phyloP scores from a whole-genome alignment of 257 asterid species.

The Nicotiana paniculata region DNA sequence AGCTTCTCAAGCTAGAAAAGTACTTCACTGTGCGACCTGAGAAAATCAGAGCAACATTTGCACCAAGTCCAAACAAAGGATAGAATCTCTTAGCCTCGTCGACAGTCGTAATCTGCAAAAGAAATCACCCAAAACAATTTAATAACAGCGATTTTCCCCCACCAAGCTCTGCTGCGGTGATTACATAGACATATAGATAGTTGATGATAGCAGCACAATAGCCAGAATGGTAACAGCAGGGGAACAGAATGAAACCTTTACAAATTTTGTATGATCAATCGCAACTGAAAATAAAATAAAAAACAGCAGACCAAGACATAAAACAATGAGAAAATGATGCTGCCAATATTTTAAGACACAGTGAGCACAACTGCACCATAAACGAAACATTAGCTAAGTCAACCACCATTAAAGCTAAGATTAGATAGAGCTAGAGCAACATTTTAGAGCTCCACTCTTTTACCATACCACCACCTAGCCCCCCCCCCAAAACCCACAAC shows the following conservation, averaged over 20 bases:
- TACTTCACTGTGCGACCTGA: constrained; percentile 97
- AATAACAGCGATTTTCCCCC: background rate
- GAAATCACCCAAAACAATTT: background rate
- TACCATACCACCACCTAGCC: background rate
- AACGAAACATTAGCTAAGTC: background rate
- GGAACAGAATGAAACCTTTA: background rate
- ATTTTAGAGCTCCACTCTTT: background rate
- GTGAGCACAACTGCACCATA: background rate
- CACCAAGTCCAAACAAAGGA: constrained; percentile 97
- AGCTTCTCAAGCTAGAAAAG: constrained; percentile 77
- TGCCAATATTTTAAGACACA: background rate
- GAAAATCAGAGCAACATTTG: constrained; percentile 91
- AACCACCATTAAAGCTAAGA: background rate
- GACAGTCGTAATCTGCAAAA: constrained; percentile 75
- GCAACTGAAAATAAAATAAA: background rate
- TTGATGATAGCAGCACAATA: background rate
- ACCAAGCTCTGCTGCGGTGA: background rate
- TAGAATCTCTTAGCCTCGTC: constrained; percentile 96
- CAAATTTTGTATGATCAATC: background rate
- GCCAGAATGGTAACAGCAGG: background rate
- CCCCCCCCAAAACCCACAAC: no score
- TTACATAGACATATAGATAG: background rate
- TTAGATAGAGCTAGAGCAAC: background rate
- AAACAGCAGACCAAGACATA: background rate
- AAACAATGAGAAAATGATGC: background rate